Evolutionary conservation across 2,329 filamentous ascomycete genomes (phyloP), one percentile per base, ranked within the genome.

Genomic region (Tolypocladium cylindrosporum): DNA sequence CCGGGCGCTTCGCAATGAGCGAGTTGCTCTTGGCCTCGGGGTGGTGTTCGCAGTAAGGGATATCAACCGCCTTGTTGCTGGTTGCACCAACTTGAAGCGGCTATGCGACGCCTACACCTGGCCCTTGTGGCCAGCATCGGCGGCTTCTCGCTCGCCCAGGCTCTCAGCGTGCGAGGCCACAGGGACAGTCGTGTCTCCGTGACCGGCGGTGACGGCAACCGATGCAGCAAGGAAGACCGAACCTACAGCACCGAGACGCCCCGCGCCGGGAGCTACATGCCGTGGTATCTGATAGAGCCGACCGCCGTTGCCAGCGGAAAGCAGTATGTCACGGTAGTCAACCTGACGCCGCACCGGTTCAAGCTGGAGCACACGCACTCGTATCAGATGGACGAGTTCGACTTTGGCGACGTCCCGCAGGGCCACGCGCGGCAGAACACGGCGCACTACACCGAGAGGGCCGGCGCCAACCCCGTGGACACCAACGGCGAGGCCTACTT

Each of bases 401-500:
- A 71, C 59, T 72, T 67, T 62, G 69, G 65, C 24, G 66, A 71
- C 52, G 60, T 72, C 19, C 70, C 70, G 0, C 68, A 69, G 5
- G 70, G 70, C 21, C 64, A 62, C 13, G 64, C 68, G 0, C 65
- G 70, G 3, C 69, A 72, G 41, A 71, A 71, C 31, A n/a, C 19
- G 52, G 60, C 4, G 64, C 67, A 8, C 59, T 65, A n/a, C 70
- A 71, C 43, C 13, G 56, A 1, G 59, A 61, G 2, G 58, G 56
- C 31, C 16, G 48, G 48, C 2, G 31, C 48, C 11, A 62, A 61
- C 34, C 54, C 56, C 42, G 57, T 62, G 5, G 67, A 69, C 43
- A 63, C 66, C 61, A 68, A 68, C 21, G 70, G 68, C 34, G 68
- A 72, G 55, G 70, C 64, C 6, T 69, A 69, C 58, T 72, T 68